Evolutionary conservation across 768 basidiomycete genomes (phyloP), one percentile per base, ranked within the genome.

Genomic region (Chlorophyllum brunneum): DNA sequence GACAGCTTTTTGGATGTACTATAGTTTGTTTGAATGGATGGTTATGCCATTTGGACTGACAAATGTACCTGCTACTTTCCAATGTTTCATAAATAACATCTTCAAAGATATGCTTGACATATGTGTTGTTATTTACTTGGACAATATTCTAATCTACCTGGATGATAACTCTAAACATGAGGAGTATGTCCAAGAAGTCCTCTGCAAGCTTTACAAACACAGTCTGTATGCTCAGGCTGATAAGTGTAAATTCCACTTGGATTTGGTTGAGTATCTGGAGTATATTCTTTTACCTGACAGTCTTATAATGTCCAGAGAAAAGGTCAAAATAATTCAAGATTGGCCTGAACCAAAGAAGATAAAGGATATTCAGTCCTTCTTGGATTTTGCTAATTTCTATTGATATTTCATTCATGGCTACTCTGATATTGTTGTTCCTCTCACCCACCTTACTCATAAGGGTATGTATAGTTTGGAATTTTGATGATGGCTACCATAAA

Each of bases 71-170:
- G 64, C 69, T 0, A 53, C 66, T 4, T 74, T 74, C 59, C 72
- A 75, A 54, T 37, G 44, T 4, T 66, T 71, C 43, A 70, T 75
- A 51, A 61, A 70, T 20, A 60, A 68, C 34, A 61, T 69, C 16
- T 61, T 75, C 7, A 45, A 55, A 4, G 67, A 71, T 45, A 45
- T 69, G 5, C 55, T 73, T 9, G 67, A 70, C 41, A 43, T 63
- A 9, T 65, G 11, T 16, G 29, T 48, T 23, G 60, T 70, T 10
- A 61, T 73, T 31, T 75, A 74, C 55, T 45, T 73, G 2, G 67
- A 73, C 42, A 64, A 73, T 54, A 70, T 74, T 48, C 62, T 74
- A 18, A 66, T 74, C 23, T 75, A 65, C 54, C 72, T 71, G 36
- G 34, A 59, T 2, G 51, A 56, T 13, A 48, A 33, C 10, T 48